A percentile compares a stretch with the other conserved stretches of the same genome.
Conservation (phyloP, 192 early-diverging fungal genomes). For the Coemansia sp. region DNA sequence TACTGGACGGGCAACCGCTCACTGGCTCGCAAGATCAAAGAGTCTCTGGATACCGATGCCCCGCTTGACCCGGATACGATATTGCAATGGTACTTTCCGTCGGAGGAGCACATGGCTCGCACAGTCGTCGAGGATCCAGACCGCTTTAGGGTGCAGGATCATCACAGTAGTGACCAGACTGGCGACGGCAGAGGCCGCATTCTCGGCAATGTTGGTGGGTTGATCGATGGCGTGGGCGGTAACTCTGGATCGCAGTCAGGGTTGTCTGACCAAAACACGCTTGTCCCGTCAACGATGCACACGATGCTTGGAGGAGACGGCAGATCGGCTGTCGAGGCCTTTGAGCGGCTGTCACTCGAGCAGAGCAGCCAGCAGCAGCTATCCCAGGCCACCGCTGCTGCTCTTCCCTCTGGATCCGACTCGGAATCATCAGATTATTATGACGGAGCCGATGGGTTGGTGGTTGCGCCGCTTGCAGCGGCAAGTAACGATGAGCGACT, state of each 20-base stretch:
- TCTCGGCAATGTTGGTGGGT: neutral
- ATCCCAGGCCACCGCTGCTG: neutral
- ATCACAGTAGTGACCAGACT: neutral
- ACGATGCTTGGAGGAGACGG: constrained; percentile 20
- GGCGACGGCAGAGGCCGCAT: constrained; percentile 5
- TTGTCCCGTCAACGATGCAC: constrained; percentile 33
- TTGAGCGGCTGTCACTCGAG: constrained; percentile 39
- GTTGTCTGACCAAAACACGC: constrained; percentile 35
- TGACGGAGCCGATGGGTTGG: constrained; percentile 5
- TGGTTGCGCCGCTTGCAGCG: neutral
- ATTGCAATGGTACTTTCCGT: constrained; percentile 27
- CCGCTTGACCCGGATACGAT: constrained; percentile 16
- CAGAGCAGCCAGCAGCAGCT: neutral
- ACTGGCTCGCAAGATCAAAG: constrained; percentile 65
- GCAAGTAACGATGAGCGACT: constrained; percentile 12
- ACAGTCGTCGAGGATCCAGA: constrained; percentile 25
- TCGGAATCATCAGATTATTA: constrained; percentile 17
- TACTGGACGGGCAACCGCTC: constrained; percentile 59
- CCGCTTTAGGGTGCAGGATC: constrained; percentile 2
- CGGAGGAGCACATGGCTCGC: constrained; percentile 23
- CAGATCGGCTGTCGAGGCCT: constrained; percentile 25
- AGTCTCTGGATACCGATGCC: constrained; percentile 77
- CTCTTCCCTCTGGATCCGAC: constrained; percentile 9
- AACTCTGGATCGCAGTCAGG: constrained; percentile 13
- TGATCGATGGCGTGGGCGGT: neutral